A percentile compares a stretch with the other conserved stretches of the same genome.
Evolutionary conservation across 2,329 filamentous ascomycete species (phyloP).

Genomic region (Fusarium sp.): DNA sequence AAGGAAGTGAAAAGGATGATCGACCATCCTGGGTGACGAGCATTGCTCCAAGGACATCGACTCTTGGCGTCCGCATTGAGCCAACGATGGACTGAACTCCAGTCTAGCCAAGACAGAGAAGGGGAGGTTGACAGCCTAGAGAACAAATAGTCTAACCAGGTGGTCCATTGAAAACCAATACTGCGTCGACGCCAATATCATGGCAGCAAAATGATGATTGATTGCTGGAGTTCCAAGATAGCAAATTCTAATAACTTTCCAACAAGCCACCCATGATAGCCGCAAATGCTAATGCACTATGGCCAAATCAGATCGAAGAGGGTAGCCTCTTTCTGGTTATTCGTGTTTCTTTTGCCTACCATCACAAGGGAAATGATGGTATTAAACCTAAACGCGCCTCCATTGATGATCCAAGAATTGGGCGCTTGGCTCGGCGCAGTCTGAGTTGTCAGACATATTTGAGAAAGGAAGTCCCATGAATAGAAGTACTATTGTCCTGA

Average conservation of each 20-base stretch:
- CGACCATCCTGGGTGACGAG: conserved; percentile 12
- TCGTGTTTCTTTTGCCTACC: background rate
- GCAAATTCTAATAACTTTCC: background rate
- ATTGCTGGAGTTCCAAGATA: background rate
- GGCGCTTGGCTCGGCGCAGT: background rate
- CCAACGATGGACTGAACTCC: conserved; percentile 14
- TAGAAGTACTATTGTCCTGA: background rate
- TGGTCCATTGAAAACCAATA: background rate
- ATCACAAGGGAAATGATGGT: background rate
- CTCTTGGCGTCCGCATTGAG: conserved; percentile 23
- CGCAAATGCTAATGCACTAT: background rate
- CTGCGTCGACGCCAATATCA: conserved; percentile 1
- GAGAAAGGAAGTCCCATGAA: background rate
- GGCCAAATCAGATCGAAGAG: background rate
- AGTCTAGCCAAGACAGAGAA: conserved; percentile 26
- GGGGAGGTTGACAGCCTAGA: conserved; percentile 3
- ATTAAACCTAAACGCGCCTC: background rate
- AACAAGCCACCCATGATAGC: background rate
- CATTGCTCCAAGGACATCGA: conserved; percentile 23
- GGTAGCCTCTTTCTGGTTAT: background rate
- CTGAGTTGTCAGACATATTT: background rate
- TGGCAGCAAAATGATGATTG: conserved; percentile 5
- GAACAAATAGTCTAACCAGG: conserved; percentile 12
- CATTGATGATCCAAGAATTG: background rate
- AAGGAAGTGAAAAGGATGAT: background rate